These are phyloP conservation scores for Termitomyces sp. DNA, from an alignment of 768 basidiomycete species.

Conservation along the genomic window DNA sequence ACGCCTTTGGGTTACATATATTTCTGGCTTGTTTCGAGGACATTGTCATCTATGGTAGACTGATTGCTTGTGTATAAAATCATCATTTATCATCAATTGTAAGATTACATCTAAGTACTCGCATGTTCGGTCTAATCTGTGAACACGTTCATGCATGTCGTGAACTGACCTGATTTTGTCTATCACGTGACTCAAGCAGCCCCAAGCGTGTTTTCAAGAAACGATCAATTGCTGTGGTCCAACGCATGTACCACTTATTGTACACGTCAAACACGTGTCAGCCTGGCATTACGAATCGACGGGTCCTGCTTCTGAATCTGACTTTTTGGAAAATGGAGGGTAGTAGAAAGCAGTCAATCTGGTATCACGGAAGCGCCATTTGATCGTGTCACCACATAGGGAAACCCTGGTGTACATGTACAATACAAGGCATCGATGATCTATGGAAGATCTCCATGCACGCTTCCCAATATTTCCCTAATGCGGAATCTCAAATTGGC, in stretches of 20 bases:
- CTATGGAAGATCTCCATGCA: background rate
- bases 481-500: background rate
- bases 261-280: background rate
- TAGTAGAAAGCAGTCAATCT: background rate
- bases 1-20: background rate
- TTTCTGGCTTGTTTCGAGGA: background rate
- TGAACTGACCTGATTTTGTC: background rate
- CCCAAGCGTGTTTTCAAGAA: background rate
- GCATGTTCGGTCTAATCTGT: no score
- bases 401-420: background rate
- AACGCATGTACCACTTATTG: background rate
- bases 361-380: background rate
- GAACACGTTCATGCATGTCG: background rate
- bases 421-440: background rate
- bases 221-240: background rate
- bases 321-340: background rate
- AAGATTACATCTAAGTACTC: background rate
- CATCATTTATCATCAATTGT: background rate
- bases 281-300: background rate
- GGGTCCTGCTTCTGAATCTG: background rate
- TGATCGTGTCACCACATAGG: background rate
- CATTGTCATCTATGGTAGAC: background rate
- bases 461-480: background rate
- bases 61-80: background rate
- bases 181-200: background rate